A percentile compares a stretch with the other conserved stretches of the same genome.
phyloP scores from a whole-genome alignment of 495 filamentous ascomycete genomes.

The Sabuloglossum arenarium region DNA sequence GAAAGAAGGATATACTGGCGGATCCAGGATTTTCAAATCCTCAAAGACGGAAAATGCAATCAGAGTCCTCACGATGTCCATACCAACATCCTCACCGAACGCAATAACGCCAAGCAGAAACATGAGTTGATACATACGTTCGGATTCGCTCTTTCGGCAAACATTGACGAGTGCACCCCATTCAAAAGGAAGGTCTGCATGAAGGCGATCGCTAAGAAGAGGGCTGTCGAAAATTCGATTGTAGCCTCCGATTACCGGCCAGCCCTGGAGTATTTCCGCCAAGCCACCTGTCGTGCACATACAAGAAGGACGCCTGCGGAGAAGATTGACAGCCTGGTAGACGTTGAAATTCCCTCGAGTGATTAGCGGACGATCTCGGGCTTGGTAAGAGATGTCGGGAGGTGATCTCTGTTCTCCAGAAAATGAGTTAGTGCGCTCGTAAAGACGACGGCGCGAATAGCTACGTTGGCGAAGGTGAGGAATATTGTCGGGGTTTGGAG shows the following conservation, averaged over 20 bases:
- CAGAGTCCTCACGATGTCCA: constrained; percentile 18
- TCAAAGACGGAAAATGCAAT: constrained; percentile 18
- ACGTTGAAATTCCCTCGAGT: constrained; percentile 9
- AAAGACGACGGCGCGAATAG: constrained; percentile 17
- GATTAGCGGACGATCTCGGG: constrained; percentile 4
- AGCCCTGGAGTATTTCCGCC: constrained; percentile 14
- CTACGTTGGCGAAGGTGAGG: constrained; percentile 19
- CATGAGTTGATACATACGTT: constrained; percentile 19
- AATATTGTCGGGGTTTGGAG: background rate
- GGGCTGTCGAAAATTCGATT: too few species aligned
- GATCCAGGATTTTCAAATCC: constrained; percentile 15
- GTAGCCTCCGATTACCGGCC: constrained; percentile 21
- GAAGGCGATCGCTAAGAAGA: constrained; percentile 16
- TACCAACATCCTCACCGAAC: constrained; percentile 17
- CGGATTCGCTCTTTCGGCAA: constrained; percentile 7
- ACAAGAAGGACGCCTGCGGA: constrained; percentile 13
- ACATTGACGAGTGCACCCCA: constrained; percentile 24
- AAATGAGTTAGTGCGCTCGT: constrained; percentile 15
- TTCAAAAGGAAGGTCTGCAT: constrained; percentile 15
- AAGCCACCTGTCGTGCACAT: constrained; percentile 14
- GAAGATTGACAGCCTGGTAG: constrained; percentile 14
- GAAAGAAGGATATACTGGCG: constrained; percentile 16
- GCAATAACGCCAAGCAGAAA: constrained; percentile 22
- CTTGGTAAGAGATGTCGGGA: constrained; percentile 5
- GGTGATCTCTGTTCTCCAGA: background rate